Percentiles rank a stretch among this genome's conserved stretches.
Conservation (phyloP, 176 grass and related monocot genomes). For the Metroxylon sagu region DNA sequence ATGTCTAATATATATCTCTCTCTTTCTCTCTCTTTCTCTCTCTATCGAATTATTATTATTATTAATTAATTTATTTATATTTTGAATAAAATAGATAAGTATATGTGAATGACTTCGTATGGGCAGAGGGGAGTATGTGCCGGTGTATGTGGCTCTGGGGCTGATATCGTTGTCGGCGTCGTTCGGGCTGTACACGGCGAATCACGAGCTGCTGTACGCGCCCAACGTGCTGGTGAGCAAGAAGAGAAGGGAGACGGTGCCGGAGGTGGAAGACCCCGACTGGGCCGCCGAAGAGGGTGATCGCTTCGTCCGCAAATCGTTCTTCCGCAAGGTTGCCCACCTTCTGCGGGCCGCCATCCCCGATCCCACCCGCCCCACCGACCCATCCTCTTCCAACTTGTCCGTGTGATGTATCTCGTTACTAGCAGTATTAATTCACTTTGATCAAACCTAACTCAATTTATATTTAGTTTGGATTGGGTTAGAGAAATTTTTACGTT, state of each 20-base stretch:
- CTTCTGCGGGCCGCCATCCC: conserved; percentile 43
- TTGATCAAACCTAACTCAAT: too few species aligned
- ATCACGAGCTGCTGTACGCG: conserved; percentile 59
- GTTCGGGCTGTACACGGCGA: conserved; percentile 52
- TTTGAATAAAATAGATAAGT: too few species aligned
- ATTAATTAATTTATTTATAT: too few species aligned
- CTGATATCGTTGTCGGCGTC: conserved; percentile 28
- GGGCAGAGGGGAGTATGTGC: conserved; percentile 45
- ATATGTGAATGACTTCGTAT: not conserved
- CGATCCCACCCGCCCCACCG: conserved; percentile 18
- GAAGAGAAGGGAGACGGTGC: conserved; percentile 65
- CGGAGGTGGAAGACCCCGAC: conserved; percentile 63
- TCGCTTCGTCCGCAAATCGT: conserved; percentile 37
- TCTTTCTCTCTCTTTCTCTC: not conserved
- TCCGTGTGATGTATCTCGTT: not conserved
- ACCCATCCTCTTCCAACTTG: conserved; percentile 1
- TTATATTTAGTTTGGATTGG: too few species aligned
- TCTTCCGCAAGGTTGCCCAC: conserved; percentile 67
- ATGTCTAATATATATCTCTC: too few species aligned
- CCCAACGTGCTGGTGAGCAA: conserved; percentile 82
- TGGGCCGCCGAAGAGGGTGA: conserved; percentile 33
- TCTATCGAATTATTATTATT: too few species aligned
- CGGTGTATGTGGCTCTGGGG: conserved; percentile 65
- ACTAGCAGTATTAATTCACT: too few species aligned
- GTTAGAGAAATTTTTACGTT: too few species aligned